Conservation (phyloP, 192 early-diverging fungal species). For the Lobosporangium transversale region DNA sequence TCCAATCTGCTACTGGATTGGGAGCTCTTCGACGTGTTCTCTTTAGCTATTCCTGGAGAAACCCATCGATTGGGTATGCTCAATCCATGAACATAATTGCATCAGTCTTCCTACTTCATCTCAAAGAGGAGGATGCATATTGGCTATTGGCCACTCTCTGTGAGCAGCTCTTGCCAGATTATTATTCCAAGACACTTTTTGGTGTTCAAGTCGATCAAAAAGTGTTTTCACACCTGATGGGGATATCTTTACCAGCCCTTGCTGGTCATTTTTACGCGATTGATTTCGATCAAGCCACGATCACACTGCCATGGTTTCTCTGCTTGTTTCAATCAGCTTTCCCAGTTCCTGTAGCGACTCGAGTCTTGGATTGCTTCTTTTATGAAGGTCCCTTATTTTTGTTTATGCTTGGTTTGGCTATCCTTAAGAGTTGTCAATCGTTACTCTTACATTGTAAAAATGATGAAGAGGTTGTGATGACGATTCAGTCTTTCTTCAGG, state of each 20-base stretch:
- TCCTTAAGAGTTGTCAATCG: constrained; percentile 34
- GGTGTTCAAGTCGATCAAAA: constrained; percentile 40
- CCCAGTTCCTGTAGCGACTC: constrained; percentile 5
- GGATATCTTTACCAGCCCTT: constrained; percentile 18
- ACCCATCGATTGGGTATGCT: constrained; percentile 40
- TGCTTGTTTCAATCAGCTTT: constrained; percentile 35
- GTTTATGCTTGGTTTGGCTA: constrained; percentile 43
- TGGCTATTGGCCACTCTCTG: constrained; percentile 41
- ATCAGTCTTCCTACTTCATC: constrained; percentile 26
- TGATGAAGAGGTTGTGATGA: constrained; percentile 33
- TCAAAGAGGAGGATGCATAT: constrained; percentile 49
- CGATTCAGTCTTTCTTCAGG: constrained; percentile 32
- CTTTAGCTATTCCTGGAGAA: constrained; percentile 27
- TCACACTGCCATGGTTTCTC: constrained; percentile 44
- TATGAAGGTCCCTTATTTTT: constrained; percentile 25
- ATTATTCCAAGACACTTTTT: constrained; percentile 31
- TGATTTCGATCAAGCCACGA: constrained; percentile 39
- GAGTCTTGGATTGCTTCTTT: constrained; percentile 47
- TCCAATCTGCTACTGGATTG: constrained; percentile 27
- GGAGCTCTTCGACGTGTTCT: constrained; percentile 39
- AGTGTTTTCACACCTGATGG: constrained; percentile 35
- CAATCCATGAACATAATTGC: constrained; percentile 54
- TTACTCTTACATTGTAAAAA: constrained; percentile 24
- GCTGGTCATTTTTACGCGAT: constrained; percentile 25
- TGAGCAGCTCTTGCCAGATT: constrained; percentile 43